Conservation (phyloP, 176 grass and related monocot species). For the Ananas comosus region DNA sequence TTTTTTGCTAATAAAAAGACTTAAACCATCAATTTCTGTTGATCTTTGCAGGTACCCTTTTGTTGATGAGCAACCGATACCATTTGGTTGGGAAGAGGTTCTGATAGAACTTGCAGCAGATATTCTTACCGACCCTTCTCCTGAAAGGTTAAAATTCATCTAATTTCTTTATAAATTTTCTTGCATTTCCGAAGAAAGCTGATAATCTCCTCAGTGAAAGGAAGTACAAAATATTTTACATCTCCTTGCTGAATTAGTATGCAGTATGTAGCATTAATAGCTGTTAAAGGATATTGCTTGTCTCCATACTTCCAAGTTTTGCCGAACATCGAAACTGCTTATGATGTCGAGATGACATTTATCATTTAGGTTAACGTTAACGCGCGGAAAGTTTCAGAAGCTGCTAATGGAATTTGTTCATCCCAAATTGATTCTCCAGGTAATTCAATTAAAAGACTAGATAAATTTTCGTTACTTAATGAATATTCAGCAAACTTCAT, state of each 20-base stretch:
- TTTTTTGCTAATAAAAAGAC: too few species aligned
- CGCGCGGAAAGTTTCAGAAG: conserved; percentile 58
- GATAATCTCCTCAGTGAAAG: too few species aligned
- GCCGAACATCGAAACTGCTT: background rate
- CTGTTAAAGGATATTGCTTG: background rate
- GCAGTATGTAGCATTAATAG: background rate
- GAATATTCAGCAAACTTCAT: background rate
- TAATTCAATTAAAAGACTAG: conserved; percentile 22
- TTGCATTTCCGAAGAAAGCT: too few species aligned
- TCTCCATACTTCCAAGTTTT: background rate
- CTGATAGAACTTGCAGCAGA: conserved; percentile 49
- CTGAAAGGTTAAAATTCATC: conserved; percentile 10
- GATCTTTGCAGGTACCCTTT: conserved; percentile 44
- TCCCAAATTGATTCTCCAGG: conserved; percentile 60
- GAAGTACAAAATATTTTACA: too few species aligned
- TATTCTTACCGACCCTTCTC: conserved; percentile 50
- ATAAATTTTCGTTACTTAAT: conserved; percentile 2
- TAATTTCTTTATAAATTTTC: too few species aligned
- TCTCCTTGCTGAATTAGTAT: too few species aligned
- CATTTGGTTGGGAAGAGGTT: conserved; percentile 46
- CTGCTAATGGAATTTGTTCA: conserved; percentile 59
- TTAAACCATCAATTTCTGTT: background rate
- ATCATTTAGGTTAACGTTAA: conserved; percentile 42
- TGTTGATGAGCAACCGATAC: conserved; percentile 51
- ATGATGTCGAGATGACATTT: background rate